A percentile compares a stretch with the other conserved stretches of the same genome.
Conservation (phyloP, 305 asterid genomes). For the Plantago lanceolata region DNA sequence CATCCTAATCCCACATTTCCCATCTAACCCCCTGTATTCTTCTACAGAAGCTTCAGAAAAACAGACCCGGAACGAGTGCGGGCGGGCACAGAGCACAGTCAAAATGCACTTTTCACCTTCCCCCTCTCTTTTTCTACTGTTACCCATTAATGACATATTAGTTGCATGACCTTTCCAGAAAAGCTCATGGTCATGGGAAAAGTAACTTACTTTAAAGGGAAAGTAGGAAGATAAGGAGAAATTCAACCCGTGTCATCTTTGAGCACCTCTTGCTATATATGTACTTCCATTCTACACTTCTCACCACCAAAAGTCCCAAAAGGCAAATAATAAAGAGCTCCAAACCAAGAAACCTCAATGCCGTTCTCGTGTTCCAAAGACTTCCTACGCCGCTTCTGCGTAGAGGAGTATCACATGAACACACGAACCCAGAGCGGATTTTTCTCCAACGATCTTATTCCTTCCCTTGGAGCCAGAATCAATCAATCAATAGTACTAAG, state of each 20-base stretch:
- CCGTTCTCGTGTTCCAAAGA: slow-evolving; percentile 39
- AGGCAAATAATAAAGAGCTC: slow-evolving; percentile 5
- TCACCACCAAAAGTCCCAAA: neutral
- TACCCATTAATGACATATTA: slow-evolving; percentile 23
- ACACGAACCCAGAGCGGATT: slow-evolving; percentile 43
- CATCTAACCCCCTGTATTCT: slow-evolving; percentile 3
- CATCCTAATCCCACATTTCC: slow-evolving; percentile 14
- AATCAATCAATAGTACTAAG: slow-evolving; percentile 57
- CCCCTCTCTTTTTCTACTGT: slow-evolving; percentile 9
- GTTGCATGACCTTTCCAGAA: slow-evolving; percentile 37
- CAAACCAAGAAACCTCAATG: slow-evolving; percentile 32
- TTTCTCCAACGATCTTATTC: slow-evolving; percentile 74
- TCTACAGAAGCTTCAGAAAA: neutral
- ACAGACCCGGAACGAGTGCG: neutral
- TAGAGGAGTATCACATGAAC: slow-evolving; percentile 51
- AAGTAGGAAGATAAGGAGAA: slow-evolving; percentile 24
- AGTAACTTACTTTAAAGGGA: slow-evolving; percentile 33
- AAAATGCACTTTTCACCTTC: slow-evolving; percentile 9
- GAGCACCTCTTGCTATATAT: slow-evolving; percentile 37
- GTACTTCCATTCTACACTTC: slow-evolving; percentile 22
- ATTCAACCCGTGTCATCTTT: slow-evolving; percentile 33
- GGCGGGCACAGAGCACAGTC: neutral
- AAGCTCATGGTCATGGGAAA: slow-evolving; percentile 33
- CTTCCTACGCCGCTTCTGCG: slow-evolving; percentile 61
- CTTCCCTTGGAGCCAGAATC: slow-evolving; percentile 82